Percentiles rank a stretch among this genome's conserved stretches.
phyloP scores from a whole-genome alignment of 106 monocot genomes.

The Dioscorea alata region DNA sequence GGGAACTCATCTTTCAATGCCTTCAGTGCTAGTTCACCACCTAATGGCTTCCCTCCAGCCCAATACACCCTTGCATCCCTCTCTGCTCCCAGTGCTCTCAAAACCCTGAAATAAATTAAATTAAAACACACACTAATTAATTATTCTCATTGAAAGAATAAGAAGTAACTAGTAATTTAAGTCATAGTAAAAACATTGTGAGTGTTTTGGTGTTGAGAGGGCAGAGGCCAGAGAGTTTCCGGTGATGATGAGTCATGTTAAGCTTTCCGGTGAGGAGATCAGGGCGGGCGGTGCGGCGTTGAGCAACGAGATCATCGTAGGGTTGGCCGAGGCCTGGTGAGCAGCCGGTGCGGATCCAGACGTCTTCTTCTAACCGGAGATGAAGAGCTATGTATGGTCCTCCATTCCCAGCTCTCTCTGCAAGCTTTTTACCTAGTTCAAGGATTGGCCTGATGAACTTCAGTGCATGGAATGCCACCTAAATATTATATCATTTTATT shows the following conservation, averaged over 20 bases:
- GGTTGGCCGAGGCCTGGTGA: conserved; percentile 26
- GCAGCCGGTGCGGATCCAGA: conserved; percentile 46
- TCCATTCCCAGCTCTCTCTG: conserved; percentile 15
- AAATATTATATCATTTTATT: background rate
- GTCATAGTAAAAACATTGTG: conserved; percentile 12
- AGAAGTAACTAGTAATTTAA: background rate
- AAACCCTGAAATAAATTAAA: background rate
- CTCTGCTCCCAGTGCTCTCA: conserved; percentile 20
- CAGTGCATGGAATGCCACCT: conserved; percentile 42
- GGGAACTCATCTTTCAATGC: conserved; percentile 17
- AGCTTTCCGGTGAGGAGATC: conserved; percentile 32
- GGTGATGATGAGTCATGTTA: conserved; percentile 15
- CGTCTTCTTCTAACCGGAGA: conserved; percentile 47
- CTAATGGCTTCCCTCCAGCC: conserved; percentile 38
- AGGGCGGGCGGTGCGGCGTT: conserved; percentile 9
- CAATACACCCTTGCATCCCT: conserved; percentile 15
- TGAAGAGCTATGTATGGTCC: conserved; percentile 42
- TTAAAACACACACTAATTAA: background rate
- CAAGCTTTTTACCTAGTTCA: conserved; percentile 23
- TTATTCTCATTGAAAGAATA: background rate
- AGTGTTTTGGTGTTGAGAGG: conserved; percentile 31
- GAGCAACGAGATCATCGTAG: conserved; percentile 15
- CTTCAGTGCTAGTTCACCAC: conserved; percentile 17
- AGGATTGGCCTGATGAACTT: conserved; percentile 20
- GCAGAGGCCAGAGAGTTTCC: conserved; percentile 33